Conservation (phyloP, 176 grass and related monocot genomes). For the Cymbopogon citratus region DNA sequence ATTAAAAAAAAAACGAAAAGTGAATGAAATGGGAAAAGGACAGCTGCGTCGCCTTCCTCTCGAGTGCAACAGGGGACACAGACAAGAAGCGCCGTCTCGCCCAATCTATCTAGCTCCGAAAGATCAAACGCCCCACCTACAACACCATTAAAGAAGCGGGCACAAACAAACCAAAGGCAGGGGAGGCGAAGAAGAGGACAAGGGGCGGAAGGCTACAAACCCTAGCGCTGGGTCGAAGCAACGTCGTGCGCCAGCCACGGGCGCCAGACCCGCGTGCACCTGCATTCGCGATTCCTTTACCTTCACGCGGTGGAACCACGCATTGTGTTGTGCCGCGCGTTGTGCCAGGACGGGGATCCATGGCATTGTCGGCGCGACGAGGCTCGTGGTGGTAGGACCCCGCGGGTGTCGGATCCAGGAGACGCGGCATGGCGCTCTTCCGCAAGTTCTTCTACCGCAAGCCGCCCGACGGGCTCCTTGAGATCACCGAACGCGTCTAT, state of each 20-base stretch:
- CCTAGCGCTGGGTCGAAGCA: conserved; percentile 33
- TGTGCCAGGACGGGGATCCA: background rate
- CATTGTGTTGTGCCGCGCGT: background rate
- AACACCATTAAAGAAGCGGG: background rate
- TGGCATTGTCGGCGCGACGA: background rate
- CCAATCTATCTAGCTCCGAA: conserved; percentile 31
- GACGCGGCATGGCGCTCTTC: conserved; percentile 69
- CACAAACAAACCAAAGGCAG: background rate
- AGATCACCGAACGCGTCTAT: conserved; percentile 95
- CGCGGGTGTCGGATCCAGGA: conserved; percentile 26
- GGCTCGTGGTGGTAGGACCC: background rate
- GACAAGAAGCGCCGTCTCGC: background rate
- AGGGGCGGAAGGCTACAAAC: conserved; percentile 27
- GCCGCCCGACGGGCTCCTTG: conserved; percentile 90
- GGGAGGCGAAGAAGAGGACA: background rate
- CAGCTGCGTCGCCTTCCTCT: background rate
- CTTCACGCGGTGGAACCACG: conserved; percentile 42
- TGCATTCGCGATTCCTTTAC: conserved; percentile 49
- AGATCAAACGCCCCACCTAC: conserved; percentile 17
- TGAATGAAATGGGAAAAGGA: background rate
- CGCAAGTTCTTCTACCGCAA: conserved; percentile 99
- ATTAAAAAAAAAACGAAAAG: background rate
- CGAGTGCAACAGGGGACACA: background rate
- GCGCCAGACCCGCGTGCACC: background rate
- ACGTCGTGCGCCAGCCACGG: background rate